Base-by-base conservation (phyloP, 345 rosid species). In the Eucalyptus virginea region DNA sequence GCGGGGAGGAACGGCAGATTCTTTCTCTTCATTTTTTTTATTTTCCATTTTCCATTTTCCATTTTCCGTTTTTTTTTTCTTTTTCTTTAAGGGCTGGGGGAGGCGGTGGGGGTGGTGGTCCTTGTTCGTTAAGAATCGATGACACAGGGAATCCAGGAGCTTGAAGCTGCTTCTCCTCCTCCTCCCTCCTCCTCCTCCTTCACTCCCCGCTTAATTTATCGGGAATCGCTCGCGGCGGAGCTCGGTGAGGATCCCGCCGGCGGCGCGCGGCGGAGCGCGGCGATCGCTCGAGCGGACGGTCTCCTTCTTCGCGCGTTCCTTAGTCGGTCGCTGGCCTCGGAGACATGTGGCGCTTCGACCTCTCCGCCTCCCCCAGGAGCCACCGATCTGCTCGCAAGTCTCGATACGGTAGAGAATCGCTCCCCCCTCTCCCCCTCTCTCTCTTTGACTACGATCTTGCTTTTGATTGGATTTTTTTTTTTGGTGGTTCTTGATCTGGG, bases 261-360 rank as follows among this genome's bases (percentile, higher is more conserved):
- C 30, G 62, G 62, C 62, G 62, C 62, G 30, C 30, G 62, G 30
- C 30, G 62, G 28, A 23, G 60, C 60, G 60, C 2, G 24, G 60
- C 62, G 62, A 56, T 67, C 77, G 18, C 77, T 34, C 81, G 42
- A 32, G 30, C 62, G 62, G 62, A 21, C 58, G 26, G 58, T 40
- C 32, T 60, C 42, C 56, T 37, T 37, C 40, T 47, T 19, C 40
- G 86, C 15, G 14, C 40, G 58, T 11, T 6, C 58, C 21, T 37
- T 60, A 81, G 37, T 28, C 19, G 56, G 26, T 89, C 92, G 89
- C 91, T 92, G 95, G 96, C 93, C 90, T 93, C 90, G 86, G 93
- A 92, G 93, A 92, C 88, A 81, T 95, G 11, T 92, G 94, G 95
- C 77, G 90, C 88, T 93, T 94, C 87, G 93, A 93, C 62, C 69